Base-by-base conservation (phyloP, 345 rosid genomes). In the Aquilaria yunnanensis region DNA sequence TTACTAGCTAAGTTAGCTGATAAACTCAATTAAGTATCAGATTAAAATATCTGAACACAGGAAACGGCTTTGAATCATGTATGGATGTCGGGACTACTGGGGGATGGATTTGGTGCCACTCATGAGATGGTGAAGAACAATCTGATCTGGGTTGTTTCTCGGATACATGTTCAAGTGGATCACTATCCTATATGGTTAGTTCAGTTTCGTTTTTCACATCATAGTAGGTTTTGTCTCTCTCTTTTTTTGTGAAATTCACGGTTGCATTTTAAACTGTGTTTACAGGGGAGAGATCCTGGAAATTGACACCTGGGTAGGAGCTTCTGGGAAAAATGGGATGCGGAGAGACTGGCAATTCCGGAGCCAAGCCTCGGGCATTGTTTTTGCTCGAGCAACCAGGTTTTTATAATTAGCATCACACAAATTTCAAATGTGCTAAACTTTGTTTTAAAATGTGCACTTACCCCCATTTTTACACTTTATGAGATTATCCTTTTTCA, bases 21-120 rank as follows among this genome's bases (percentile, higher is more conserved):
- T 23, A 23, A 23, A 23, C 23, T 23, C 23, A 23, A 23, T 23
- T 23, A 23, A 23, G 23, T 23, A 23, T 23, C 1, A 23, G 23
- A 23, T 23, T 23, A 23, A 3, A 49, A n/a, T 32, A n/a, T 52
- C 47, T 2, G 2, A 23, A 14, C 59, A 62, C 62, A 86, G 87
- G 93, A 84, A 78, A 80, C 89, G 2, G 89, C 93, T 53, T 52
- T 86, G 68, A 86, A 86, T 67, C 89, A 86, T 60, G 89, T 86
- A 12, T 86, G 93, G 93, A 76, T 86, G 84, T 86, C 93, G 6
- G 93, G 93, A 56, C 82, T 86, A 45, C 78, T 86, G 16, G 72
- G 87, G 67, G 80, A 86, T 68, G 93, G 93, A 47, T 84, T 86
- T 31, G 93, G 89, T 10, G 84, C 93, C 13, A 84, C 93, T 6